A percentile compares a stretch with the other conserved stretches of the same genome.
These are phyloP conservation scores for Diaporthe nobilis DNA, from an alignment of 2,329 filamentous ascomycete species.

Conservation along the genomic window DNA sequence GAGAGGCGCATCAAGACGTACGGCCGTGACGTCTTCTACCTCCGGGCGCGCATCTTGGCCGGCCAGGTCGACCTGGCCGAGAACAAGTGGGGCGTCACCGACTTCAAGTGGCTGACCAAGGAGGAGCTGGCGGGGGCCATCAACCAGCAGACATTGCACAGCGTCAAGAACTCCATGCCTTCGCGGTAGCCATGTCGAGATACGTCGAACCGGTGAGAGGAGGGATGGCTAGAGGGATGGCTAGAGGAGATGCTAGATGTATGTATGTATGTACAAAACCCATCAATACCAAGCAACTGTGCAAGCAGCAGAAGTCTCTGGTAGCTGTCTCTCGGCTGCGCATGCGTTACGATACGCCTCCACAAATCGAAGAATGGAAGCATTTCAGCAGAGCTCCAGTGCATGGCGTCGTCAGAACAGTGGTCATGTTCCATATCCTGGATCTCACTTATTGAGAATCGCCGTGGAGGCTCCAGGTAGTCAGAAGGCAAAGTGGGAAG, in stretches of 20 bases:
- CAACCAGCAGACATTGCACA: constrained; percentile 77
- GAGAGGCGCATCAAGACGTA: constrained; percentile 49
- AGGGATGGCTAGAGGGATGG: constrained; percentile 75
- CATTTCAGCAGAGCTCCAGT: neutral
- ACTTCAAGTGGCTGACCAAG: constrained; percentile 94
- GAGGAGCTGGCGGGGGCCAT: constrained; percentile 85
- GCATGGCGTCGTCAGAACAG: neutral
- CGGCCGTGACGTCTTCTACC: constrained; percentile 92
- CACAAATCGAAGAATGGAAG: neutral
- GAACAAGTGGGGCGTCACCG: constrained; percentile 80
- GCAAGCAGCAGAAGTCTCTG: neutral
- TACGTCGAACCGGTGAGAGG: constrained; percentile 43
- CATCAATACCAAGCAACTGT: constrained; percentile 19
- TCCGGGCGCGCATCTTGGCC: constrained; percentile 96
- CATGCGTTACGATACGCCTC: neutral
- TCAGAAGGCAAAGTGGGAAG: too few species aligned
- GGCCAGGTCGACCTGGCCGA: constrained; percentile 87
- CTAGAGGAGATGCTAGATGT: constrained; percentile 54
- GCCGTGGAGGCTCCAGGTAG: neutral
- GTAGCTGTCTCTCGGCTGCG: neutral
- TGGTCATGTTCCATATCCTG: neutral
- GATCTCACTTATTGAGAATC: neutral
- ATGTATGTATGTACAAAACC: constrained; percentile 28
- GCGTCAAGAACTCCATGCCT: constrained; percentile 84
- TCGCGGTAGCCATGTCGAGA: constrained; percentile 24